Evolutionary conservation across 371 early-diverging fungal species (phyloP), one percentile per base, ranked within the genome.

Genomic region (Entomophthora muscae): DNA sequence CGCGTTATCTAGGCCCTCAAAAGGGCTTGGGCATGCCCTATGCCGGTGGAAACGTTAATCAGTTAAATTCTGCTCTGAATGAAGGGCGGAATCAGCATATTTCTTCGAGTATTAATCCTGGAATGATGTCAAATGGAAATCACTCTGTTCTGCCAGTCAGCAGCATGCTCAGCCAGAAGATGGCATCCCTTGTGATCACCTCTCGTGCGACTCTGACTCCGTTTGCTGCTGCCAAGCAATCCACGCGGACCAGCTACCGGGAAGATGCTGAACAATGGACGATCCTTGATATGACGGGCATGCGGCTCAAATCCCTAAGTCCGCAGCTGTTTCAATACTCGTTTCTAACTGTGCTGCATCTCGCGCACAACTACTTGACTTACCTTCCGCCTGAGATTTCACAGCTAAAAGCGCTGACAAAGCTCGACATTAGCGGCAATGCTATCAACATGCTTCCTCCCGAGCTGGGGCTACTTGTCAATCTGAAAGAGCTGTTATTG

Each of bases 291-390:
- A 73, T 95, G 67, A 93, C 94, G 28, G 95, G 95, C 29, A 91
- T 96, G 91, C 84, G 82, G 2, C 78, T 95, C 26, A 84, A 86
- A 68, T 88, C 85, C 58, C 72, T 96, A 1, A 77, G 85, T 28
- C 64, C 74, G 17, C 78, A 83, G 22, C 69, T 94, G 53, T 94
- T 91, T 70, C 72, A 71, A 2, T 97, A 92, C 69, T 61, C 68
- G 0, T 95, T 95, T 71, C 71, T 97, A 63, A 94, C 94, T 17
- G 82, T 82, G 27, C 83, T 97, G 5, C 95, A 94, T 68, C 75
- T 97, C 67, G 93, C 91, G 70, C 92, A 97, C 78, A 97, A 97
- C 80, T 82, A 85, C 67, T 73, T 97, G 57, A 78, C 83, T 52
- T 79, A 75, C 61, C 64, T 97, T 26, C 83, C 91, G 3, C 76